Evolutionary conservation across 345 rosid genomes (phyloP).

Genomic region (Pistacia vera): DNA sequence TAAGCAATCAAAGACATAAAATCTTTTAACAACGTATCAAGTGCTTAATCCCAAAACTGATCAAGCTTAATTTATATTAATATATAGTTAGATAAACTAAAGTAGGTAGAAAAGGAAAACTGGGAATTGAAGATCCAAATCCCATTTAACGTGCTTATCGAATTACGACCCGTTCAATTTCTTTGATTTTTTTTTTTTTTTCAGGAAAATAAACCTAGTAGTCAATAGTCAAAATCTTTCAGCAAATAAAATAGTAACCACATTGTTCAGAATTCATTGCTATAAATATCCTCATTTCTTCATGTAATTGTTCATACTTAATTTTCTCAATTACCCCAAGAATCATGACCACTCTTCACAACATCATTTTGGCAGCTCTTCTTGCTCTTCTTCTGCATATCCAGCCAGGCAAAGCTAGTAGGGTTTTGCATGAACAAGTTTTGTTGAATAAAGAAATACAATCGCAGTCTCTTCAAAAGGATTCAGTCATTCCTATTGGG

Average conservation of each 20-base stretch:
- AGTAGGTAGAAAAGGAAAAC: background rate
- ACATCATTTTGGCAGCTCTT: constrained; percentile 25
- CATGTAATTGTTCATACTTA: background rate
- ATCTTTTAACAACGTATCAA: too few species aligned
- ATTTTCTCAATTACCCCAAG: background rate
- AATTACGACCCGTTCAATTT: constrained; percentile 25
- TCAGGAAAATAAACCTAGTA: background rate
- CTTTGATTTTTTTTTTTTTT: background rate
- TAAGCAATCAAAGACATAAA: background rate
- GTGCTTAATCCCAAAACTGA: background rate
- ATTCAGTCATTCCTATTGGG: too few species aligned
- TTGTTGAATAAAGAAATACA: too few species aligned
- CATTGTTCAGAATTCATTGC: background rate
- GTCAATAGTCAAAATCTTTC: constrained; percentile 39
- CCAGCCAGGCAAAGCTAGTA: constrained; percentile 24
- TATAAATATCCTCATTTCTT: constrained; percentile 16
- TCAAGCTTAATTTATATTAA: background rate
- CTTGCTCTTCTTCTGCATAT: constrained; percentile 23
- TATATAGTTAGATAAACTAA: background rate
- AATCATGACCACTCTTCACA: constrained; percentile 25
- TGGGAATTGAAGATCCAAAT: background rate
- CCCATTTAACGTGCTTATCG: background rate
- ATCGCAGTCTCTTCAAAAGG: too few species aligned
- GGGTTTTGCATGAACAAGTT: constrained; percentile 19
- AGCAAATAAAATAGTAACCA: too few species aligned